Evolutionary conservation across 208 protist species (phyloP).

Genomic region (Leptomonas seymouri): DNA sequence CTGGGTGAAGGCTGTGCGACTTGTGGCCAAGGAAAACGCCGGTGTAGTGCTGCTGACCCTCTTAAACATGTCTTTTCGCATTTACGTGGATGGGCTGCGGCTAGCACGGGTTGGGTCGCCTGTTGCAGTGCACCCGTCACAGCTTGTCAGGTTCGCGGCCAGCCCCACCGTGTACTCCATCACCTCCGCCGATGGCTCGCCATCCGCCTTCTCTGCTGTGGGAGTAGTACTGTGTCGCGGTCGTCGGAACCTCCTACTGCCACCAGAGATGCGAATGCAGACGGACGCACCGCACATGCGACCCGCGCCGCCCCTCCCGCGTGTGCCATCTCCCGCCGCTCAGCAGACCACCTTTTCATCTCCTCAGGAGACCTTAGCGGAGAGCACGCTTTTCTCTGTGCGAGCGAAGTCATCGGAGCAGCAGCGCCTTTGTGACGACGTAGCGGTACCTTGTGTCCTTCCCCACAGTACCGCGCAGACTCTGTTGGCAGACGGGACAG

Average conservation of each 20-base stretch:
- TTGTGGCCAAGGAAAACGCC: conserved; percentile 6
- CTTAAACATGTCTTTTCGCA: neutral
- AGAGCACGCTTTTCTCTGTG: neutral
- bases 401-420: neutral
- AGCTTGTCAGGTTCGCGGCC: conserved; percentile 6
- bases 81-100: conserved; percentile 29
- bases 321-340: neutral
- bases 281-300: neutral
- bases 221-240: neutral
- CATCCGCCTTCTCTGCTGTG: neutral
- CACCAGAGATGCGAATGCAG: neutral
- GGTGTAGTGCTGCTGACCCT: conserved; percentile 23
- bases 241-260: neutral
- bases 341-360: conserved; percentile 1
- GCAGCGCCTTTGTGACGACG: neutral
- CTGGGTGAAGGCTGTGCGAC: conserved; percentile 17
- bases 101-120: conserved; percentile 16
- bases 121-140: conserved; percentile 5
- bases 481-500: neutral
- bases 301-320: neutral
- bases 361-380: neutral
- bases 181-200: neutral
- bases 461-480: too few species aligned
- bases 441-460: neutral
- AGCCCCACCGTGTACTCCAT: neutral